Evolutionary conservation across 306 rosid species (phyloP), one percentile per base, ranked within the genome.

Genomic region (Sicyos baderoa): DNA sequence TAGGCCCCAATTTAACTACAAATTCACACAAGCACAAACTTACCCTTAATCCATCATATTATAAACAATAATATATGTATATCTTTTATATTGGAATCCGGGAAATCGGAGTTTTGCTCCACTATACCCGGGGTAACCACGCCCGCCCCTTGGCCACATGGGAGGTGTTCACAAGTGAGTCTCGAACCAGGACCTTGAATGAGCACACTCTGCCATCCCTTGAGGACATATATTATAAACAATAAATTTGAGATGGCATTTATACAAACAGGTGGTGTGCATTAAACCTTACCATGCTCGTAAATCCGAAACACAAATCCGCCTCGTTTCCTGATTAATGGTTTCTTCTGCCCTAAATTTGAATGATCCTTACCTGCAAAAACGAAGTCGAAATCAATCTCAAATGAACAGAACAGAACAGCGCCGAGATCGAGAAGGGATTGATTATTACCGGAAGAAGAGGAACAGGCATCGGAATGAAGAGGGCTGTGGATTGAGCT

Each of bases 1-100:
- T 88, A 44, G 84, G 57, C 74, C 97, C 91, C 32, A 91, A 68
- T 73, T 82, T 88, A 54, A 91, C 97, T 88, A 81, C 79, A 75
- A 65, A 56, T 35, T 11, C 58, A 48, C 51, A 56, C 9, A 58
- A 12, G 9, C 8, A 40, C 45, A 58, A 40, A 60, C 6, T 64
- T 19, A 64, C 27, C 44, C 44, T 37, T 9, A 37, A 6, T 37
- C 44, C 9, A 37, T 37, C 44, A 2, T 35, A 35, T 35, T 4
- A 32, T 61, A 37, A 0, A 9, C 3, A 25, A 21, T 45, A 25
- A 21, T 45, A 21, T 25, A 25, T 3, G 3, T 25, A 25, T 25
- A 25, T 25, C 3, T 25, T 25, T 25, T 25, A n/a, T n/a, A n/a
- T n/a, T n/a, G 29, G 29, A 25, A 25, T 1, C 29, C 29, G 29